Evolutionary conservation across 2,329 filamentous ascomycete species (phyloP).

Genomic region (Didymosphaeria variabile): DNA sequence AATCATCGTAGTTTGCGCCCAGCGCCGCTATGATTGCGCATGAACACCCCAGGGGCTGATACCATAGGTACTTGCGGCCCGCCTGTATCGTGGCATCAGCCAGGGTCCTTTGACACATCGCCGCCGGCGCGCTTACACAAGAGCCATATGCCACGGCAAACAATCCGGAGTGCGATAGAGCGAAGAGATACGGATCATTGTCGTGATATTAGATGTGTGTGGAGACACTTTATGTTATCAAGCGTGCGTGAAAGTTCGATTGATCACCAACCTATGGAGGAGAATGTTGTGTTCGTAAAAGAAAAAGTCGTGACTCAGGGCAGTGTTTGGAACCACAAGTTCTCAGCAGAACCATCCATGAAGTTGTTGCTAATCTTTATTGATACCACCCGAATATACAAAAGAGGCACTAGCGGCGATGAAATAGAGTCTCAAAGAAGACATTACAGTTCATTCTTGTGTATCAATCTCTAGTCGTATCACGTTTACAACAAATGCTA

Average conservation of each 20-base stretch:
- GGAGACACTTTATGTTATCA: too few relatives aligned
- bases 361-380: too few relatives aligned
- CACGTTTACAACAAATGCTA: too few relatives aligned
- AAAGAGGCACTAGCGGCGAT: neutral
- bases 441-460: neutral
- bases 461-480: too few relatives aligned
- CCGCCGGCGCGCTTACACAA: conserved; percentile 13
- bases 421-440: neutral
- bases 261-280: too few relatives aligned
- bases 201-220: neutral
- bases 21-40: conserved; percentile 1
- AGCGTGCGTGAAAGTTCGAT: too few relatives aligned
- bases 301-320: too few relatives aligned
- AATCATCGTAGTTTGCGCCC: conserved; percentile 9
- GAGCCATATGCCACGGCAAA: neutral
- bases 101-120: conserved; percentile 13
- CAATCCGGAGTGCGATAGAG: neutral
- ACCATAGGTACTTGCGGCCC: too few relatives aligned
- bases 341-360: too few relatives aligned
- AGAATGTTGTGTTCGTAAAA: too few relatives aligned
- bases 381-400: too few relatives aligned
- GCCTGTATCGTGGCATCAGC: neutral
- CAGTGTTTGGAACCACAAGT: too few relatives aligned
- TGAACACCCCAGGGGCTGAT: conserved; percentile 1
- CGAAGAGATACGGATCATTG: neutral